phyloP scores from a whole-genome alignment of 176 grass and related monocot genomes.

The Ensete ventricosum region DNA sequence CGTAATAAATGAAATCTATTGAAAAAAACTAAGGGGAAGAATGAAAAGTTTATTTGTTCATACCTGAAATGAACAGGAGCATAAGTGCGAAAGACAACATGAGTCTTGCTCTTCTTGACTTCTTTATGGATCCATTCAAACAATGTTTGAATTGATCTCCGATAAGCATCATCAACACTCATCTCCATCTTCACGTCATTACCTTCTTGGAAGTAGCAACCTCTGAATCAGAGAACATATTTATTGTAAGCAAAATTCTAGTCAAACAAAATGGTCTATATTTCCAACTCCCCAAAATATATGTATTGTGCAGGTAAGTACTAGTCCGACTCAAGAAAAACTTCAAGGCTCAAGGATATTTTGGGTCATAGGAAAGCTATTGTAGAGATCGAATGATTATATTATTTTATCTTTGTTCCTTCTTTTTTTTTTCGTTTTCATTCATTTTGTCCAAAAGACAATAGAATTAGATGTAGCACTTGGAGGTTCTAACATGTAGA shows the following conservation, averaged over 20 bases:
- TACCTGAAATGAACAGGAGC: slow-evolving; percentile 40
- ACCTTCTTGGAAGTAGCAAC: slow-evolving; percentile 56
- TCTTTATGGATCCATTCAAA: slow-evolving; percentile 37
- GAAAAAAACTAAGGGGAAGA: neutral
- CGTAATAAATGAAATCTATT: too few relatives aligned
- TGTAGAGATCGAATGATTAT: too few relatives aligned
- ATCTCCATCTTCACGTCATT: slow-evolving; percentile 43
- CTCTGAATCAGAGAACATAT: slow-evolving; percentile 19
- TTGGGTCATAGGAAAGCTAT: too few relatives aligned
- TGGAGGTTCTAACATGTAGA: neutral
- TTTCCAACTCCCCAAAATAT: too few relatives aligned
- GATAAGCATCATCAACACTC: slow-evolving; percentile 37
- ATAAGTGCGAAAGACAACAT: slow-evolving; percentile 44
- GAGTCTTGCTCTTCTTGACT: slow-evolving; percentile 26
- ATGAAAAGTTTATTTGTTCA: neutral
- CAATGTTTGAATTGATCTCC: slow-evolving; percentile 27
- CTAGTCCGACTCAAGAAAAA: too few relatives aligned
- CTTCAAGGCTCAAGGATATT: too few relatives aligned
- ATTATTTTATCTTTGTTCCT: neutral
- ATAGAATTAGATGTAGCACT: neutral
- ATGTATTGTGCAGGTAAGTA: too few relatives aligned
- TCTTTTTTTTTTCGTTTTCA: neutral
- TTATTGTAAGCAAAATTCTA: neutral
- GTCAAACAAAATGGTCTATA: neutral
- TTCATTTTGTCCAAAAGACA: neutral